Evolutionary conservation across 148 eudicot genomes (phyloP).

Genomic region (Vaccinium myrtillus): DNA sequence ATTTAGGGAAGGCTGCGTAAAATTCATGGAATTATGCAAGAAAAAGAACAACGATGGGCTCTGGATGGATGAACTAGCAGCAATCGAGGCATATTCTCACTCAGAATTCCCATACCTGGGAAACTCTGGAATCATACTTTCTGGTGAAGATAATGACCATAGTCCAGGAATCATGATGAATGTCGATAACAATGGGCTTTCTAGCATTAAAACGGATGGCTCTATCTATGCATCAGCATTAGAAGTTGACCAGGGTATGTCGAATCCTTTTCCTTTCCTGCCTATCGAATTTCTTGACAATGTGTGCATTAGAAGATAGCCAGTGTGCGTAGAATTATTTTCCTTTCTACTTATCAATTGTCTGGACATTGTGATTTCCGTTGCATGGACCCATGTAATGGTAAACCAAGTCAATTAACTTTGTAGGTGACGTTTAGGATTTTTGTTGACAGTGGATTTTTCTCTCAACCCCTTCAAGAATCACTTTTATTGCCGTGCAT

Average conservation of each 20-base stretch:
- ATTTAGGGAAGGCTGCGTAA: constrained; percentile 73
- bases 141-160: constrained; percentile 54
- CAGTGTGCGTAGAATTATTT: constrained; percentile 32
- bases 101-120: constrained; percentile 53
- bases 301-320: constrained; percentile 28
- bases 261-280: background rate
- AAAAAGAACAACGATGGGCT: constrained; percentile 67
- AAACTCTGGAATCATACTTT: constrained; percentile 56
- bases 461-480: background rate
- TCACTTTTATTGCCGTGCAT: background rate
- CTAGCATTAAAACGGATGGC: constrained; percentile 31
- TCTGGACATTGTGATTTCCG: background rate
- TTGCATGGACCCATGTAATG: background rate
- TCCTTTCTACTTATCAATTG: background rate
- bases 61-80: constrained; percentile 87
- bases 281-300: background rate
- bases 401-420: background rate
- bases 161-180: constrained; percentile 30
- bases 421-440: background rate
- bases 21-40: constrained; percentile 68
- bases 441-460: background rate
- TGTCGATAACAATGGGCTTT: background rate
- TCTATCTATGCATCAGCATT: constrained; percentile 39
- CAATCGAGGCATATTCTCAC: constrained; percentile 72
- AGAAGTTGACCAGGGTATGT: constrained; percentile 47